These are phyloP conservation scores for Pseudovirgaria hyperparasitica DNA, from an alignment of 2,329 filamentous ascomycete genomes.

Conservation along the genomic window DNA sequence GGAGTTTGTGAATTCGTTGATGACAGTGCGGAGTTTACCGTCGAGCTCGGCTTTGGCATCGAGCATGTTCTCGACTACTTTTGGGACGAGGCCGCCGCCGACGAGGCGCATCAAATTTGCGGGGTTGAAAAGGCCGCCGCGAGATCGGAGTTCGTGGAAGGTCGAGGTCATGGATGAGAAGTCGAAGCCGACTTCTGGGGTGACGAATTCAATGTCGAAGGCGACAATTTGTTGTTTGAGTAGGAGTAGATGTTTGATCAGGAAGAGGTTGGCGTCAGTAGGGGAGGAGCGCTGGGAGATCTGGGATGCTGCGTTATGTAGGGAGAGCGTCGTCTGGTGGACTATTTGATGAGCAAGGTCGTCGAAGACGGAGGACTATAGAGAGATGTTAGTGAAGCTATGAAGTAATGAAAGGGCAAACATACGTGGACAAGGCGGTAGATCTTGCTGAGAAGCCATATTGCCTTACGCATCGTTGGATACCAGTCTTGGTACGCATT, in stretches of 20 bases:
- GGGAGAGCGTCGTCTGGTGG: conserved; percentile 73
- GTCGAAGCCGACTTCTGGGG: conserved; percentile 52
- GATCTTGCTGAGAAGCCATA: conserved; percentile 56
- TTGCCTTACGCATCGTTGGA: conserved; percentile 52
- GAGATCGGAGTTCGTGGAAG: conserved; percentile 54
- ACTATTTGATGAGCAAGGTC: conserved; percentile 72
- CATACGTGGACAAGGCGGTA: conserved; percentile 55
- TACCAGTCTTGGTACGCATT: conserved; percentile 51
- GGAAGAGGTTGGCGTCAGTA: conserved; percentile 75
- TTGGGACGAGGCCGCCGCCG: conserved; percentile 45
- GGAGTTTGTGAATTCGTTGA: conserved; percentile 52
- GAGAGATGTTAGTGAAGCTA: not conserved
- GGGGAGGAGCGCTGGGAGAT: conserved; percentile 53
- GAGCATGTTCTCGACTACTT: conserved; percentile 58
- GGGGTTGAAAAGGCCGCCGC: conserved; percentile 54
- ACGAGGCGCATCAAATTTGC: conserved; percentile 48
- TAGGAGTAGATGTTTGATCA: conserved; percentile 87
- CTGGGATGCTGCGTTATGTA: conserved; percentile 61
- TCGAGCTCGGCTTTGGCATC: conserved; percentile 59
- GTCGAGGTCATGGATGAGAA: conserved; percentile 53
- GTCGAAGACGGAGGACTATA: conserved; percentile 53
- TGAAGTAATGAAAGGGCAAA: conserved; percentile 1
- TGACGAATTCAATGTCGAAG: conserved; percentile 76
- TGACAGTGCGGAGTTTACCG: conserved; percentile 46
- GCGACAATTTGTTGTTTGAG: conserved; percentile 93